Evolutionary conservation across 192 early-diverging fungal genomes (phyloP).

Genomic region (Coemansia umbellata): DNA sequence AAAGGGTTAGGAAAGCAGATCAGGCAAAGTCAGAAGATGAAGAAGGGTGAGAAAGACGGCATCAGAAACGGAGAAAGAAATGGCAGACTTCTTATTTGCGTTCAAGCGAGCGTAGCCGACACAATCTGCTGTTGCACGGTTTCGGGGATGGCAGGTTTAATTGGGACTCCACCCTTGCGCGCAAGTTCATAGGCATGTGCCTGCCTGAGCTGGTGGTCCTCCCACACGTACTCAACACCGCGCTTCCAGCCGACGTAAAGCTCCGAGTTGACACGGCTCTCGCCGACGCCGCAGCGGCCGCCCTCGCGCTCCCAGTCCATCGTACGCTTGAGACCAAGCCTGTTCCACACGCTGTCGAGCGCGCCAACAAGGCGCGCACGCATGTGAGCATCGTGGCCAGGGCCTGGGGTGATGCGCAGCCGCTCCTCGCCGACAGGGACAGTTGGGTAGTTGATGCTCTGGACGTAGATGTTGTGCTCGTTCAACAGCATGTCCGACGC

Average conservation of each 20-base stretch:
- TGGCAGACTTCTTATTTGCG: neutral
- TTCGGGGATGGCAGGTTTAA: constrained; percentile 38
- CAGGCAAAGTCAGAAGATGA: too few species aligned
- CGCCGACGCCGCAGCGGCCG: constrained; percentile 86
- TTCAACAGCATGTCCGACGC: constrained; percentile 89
- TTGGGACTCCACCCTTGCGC: constrained; percentile 43
- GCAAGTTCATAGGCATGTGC: constrained; percentile 36
- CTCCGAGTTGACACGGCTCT: constrained; percentile 39
- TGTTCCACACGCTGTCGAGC: constrained; percentile 82
- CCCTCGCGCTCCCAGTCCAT: constrained; percentile 82
- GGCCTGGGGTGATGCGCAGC: constrained; percentile 96
- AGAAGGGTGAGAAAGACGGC: too few species aligned
- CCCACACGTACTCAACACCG: constrained; percentile 48
- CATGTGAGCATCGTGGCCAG: constrained; percentile 82
- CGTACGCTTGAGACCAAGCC: constrained; percentile 79
- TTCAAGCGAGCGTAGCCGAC: constrained; percentile 14
- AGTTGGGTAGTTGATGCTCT: constrained; percentile 98
- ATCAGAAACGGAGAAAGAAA: neutral
- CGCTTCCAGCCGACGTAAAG: constrained; percentile 49
- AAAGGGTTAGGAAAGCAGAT: too few species aligned
- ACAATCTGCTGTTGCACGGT: constrained; percentile 43
- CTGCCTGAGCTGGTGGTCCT: constrained; percentile 48
- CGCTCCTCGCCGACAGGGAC: constrained; percentile 93
- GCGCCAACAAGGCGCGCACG: constrained; percentile 80
- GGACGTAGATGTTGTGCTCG: constrained; percentile 94